Conservation (phyloP, 2,329 filamentous ascomycete species). For the Neopestalotiopsis sp. region DNA sequence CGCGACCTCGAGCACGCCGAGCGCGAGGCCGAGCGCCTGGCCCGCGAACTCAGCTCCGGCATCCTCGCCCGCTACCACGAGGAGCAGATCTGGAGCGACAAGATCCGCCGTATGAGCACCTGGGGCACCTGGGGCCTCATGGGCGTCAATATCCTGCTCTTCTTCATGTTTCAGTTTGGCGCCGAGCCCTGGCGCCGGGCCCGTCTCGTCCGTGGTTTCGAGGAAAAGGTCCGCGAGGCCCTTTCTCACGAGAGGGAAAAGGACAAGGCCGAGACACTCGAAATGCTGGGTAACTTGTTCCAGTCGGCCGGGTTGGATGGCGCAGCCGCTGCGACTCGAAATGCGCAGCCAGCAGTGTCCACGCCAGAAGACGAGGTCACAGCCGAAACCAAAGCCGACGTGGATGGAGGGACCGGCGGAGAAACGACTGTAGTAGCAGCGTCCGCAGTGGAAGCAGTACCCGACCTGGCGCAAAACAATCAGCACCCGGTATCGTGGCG, state of each 20-base stretch:
- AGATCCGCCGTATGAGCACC: slow-evolving; percentile 93
- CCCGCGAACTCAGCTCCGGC: slow-evolving; percentile 76
- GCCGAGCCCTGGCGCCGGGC: slow-evolving; percentile 91
- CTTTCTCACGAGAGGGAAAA: slow-evolving; percentile 70
- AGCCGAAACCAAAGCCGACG: neutral
- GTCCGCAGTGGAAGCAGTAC: slow-evolving; percentile 25
- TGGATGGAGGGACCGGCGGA: neutral
- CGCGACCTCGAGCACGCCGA: slow-evolving; percentile 78
- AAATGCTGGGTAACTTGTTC: slow-evolving; percentile 24
- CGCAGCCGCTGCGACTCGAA: slow-evolving; percentile 36
- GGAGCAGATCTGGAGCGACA: slow-evolving; percentile 99
- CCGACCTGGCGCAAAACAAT: slow-evolving; percentile 20
- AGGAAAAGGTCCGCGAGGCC: slow-evolving; percentile 74
- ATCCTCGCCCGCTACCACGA: slow-evolving; percentile 96
- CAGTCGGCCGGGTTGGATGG: slow-evolving; percentile 35
- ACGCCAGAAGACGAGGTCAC: neutral
- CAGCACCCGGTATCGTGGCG: slow-evolving; percentile 43
- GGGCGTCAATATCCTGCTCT: slow-evolving; percentile 91
- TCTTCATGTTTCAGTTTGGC: slow-evolving; percentile 84
- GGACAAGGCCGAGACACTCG: slow-evolving; percentile 49
- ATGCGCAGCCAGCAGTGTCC: neutral
- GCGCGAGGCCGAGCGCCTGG: slow-evolving; percentile 77
- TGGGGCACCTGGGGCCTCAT: slow-evolving; percentile 99
- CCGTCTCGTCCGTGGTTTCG: slow-evolving; percentile 82
- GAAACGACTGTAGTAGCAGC: slow-evolving; percentile 22